Base-by-base conservation (phyloP, 257 asterid species). In the Coffea eugenioides region DNA sequence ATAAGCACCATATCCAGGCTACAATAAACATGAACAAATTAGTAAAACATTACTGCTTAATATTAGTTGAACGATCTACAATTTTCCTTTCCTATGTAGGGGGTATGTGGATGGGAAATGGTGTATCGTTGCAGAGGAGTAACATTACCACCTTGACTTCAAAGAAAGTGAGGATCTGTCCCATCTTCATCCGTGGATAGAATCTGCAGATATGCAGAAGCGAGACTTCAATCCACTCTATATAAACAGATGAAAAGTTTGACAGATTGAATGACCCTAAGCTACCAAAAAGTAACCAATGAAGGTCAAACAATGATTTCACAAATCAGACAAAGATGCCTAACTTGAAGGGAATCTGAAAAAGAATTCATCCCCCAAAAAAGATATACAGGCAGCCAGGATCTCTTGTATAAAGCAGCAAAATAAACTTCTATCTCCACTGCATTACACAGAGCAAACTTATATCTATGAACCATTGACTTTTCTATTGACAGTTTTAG, bases 1-100 rank as follows among this genome's bases (percentile, higher is more conserved):
- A 71, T 85, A 92, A 77, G 97, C 91, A 66, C 92, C 95, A 79
- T 66, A 94, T 79, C 99, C 98, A 87, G 99, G 90, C 99, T 94
- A 85, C 92, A 92, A 81, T 27, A 49, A 25, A 12, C 80, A 85
- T 57, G 61, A 73, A 83, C n/a, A 39, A n/a, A 79, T 78, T 27
- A 77, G 67, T 79, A 39, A 31, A 31, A 48, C 14, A 75, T 79
- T 64, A 85, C 72, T 73, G 34, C 54, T 49, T 52, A 59, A 61
- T 73, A 13, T 36, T 51, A 67, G 45, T 78, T 74, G 75, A 82
- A 61, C 68, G 39, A 75, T 39, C 69, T 54, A 59, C 23, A 3
- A 27, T 20, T 15, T 59, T 34, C 57, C 56, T 7, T 23, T 52
- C 41, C 65, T 39, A 3, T 15, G 69, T 57, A 54, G 27, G 54